Base-by-base conservation (phyloP, 352 stramenopile species). In the Globisporangium megalacanthum region DNA sequence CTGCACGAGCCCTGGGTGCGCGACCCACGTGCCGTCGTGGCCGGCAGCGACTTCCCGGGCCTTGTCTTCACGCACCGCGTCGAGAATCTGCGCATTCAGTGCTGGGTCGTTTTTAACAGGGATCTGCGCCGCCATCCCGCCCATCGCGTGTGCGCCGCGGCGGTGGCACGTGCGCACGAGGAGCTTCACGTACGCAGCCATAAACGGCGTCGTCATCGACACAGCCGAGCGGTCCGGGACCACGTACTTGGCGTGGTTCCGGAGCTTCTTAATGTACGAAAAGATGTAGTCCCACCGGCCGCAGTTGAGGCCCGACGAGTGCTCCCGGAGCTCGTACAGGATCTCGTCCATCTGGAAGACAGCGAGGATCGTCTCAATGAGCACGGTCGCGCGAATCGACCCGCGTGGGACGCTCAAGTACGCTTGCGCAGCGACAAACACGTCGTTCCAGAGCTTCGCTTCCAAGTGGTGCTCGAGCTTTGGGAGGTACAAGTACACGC, bases 221-320 rank as follows among this genome's bases (percentile, higher is more conserved):
- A 98, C 79, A 60, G 92, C 80, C 53, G 79, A 84, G 31, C 95
- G 84, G 71, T 98, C 95, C 6, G 95, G 95, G 51, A 97, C 82
- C 36, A 98, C 79, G 58, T 95, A 97, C 70, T 94, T 75, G n/a
- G 64, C 42, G 66, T 97, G 89, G 66, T 89, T 88, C 65, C 93
- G 92, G 50, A 98, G 85, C 73, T 96, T 95, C 74, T 98, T 98
- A 66, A 98, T 98, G 75, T 97, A 98, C 36, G 88, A 97, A 70
- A 98, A 98, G 46, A 98, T 94, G 69, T 98, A 98, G 76, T 98
- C 95, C 94, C 94, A 99, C 53, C 95, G 89, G 31, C 96, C 96
- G 63, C 94, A 98, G 75, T 99, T 99, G 44, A 99, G 77, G n/a
- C 95, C 96, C 31, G 94, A 81, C 44, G 89, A 98, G 79, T 99